Evolutionary conservation across 495 filamentous ascomycete species (phyloP), one percentile per base, ranked within the genome.

Genomic region (Neurospora tetraspora): DNA sequence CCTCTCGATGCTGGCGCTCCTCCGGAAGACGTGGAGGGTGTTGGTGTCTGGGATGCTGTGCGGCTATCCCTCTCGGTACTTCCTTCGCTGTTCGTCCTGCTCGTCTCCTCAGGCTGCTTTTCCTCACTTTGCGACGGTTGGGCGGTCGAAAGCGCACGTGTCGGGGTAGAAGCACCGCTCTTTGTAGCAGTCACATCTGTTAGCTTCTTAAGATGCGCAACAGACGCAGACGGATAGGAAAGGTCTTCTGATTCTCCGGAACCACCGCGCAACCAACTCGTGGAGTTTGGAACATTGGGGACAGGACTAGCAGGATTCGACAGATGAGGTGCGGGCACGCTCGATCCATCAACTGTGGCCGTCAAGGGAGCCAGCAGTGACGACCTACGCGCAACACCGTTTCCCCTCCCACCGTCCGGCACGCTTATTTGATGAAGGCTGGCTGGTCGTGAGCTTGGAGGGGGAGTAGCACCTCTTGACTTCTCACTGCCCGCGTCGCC

Each of bases 161-260:
- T 95, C 39, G 94, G 96, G 72, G 93, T 92, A 43, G 93, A 89
- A 74, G 93, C 91, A 74, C 92, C 95, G 84, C 91, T 97, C 94
- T 97, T 96, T 85, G 88, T 81, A 81, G 84, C 81, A 84, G 86
- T 86, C 86, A 88, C 88, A 85, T 89, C 83, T 88, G 94, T 97
- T 91, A 97, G 94, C 93, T 90, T 94, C 85, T 88, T 91, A 79
- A 91, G 86, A 81, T 91, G 89, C 83, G 90, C 80, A 81, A 85
- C 82, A 76, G 86, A 87, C 75, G 84, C 83, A 72, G 85, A 88
- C 83, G 88, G 86, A 75, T 85, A 85, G 83, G 83, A 85, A 79
- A 83, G 83, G 83, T 86, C 81, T 83, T 84, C 80, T 65, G 53
- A 27, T 82, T 85, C 77, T 70, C 80, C 84, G 79, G 78, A 82